phyloP scores from a whole-genome alignment of 495 filamentous ascomycete species.

The Lasiosphaeria ovina region DNA sequence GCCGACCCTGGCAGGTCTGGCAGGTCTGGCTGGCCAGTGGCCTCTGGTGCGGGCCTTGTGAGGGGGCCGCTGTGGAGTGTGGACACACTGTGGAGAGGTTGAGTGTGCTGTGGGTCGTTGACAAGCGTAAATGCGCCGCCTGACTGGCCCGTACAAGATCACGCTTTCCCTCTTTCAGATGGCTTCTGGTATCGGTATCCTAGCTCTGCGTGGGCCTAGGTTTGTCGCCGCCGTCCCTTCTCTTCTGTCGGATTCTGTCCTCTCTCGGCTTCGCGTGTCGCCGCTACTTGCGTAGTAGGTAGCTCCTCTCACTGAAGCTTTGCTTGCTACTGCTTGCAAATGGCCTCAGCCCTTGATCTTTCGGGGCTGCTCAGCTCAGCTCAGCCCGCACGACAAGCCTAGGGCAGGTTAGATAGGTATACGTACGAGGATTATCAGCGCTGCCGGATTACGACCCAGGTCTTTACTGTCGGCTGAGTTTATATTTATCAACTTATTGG shows the following conservation, averaged over 20 bases:
- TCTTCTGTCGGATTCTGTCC: slow-evolving; percentile 33
- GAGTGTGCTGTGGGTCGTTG: slow-evolving; percentile 13
- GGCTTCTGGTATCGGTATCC: slow-evolving; percentile 34
- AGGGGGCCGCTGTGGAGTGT: slow-evolving; percentile 6
- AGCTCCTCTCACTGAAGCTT: too few relatives aligned
- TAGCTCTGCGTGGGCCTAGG: slow-evolving; percentile 9
- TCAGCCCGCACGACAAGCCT: slow-evolving; percentile 5
- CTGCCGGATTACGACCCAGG: neutral
- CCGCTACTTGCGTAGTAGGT: slow-evolving; percentile 21
- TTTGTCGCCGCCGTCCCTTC: slow-evolving; percentile 22
- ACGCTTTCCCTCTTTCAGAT: slow-evolving; percentile 23
- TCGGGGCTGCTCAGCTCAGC: neutral
- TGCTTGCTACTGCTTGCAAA: neutral
- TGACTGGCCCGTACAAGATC: slow-evolving; percentile 15
- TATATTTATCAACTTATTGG: too few relatives aligned
- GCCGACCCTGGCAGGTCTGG: slow-evolving; percentile 3
- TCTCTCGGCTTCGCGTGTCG: slow-evolving; percentile 18
- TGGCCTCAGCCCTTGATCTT: slow-evolving; percentile 3
- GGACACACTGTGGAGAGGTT: slow-evolving; percentile 24
- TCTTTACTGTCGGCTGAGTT: too few relatives aligned
- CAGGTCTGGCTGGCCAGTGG: neutral
- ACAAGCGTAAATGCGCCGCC: neutral
- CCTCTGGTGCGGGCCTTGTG: slow-evolving; percentile 9
- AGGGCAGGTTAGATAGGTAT: neutral
- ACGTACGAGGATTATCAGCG: neutral